Evolutionary conservation across 192 early-diverging fungal species (phyloP), one percentile per base, ranked within the genome.

Genomic region (Spizellomyces punctatus): DNA sequence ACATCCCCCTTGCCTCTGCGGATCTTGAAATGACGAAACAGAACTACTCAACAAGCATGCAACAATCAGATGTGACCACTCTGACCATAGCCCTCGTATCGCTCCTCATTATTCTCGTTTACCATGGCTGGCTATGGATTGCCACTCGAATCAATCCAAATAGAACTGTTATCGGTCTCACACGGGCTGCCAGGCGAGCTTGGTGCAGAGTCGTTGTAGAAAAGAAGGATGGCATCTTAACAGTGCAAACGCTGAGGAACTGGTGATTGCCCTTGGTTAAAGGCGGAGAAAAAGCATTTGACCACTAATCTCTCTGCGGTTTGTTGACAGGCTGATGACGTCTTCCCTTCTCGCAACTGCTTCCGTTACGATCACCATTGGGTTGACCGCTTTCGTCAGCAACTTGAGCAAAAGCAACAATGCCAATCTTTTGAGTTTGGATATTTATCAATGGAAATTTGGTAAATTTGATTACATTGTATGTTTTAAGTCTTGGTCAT

Each of bases 241-340:
- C 44, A 46, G 66, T 67, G 12, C 66, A 67, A 67, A 67, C 66
- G 10, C 27, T 67, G 46, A 46, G 66, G 9, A 67, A 67, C 50
- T 57, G 66, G 66, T 67, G 36, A 48, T 1, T 22, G 44, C 3
- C 9, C n/a, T 46, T n/a, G 0, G 63, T 16, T 64, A 36, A 3
- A 36, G 27, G 27, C 44, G 63, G 14, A 64, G 14, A 22, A 10
- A 10, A 46, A n/a, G 63, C 5, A 16, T 64, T 36, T 46, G 44
- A 14, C 21, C n/a, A 45, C 21, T 64, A 46, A n/a, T n/a, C n/a
- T 46, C 47, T 46, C n/a, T 64, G 16, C 17, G 45, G 59, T 61
- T 14, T 61, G 59, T 14, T 22, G 21, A 61, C 59, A 64, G 63
- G 63, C 47, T 64, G 45, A 64, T 64, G 63, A 64, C 63, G 9